A percentile compares a stretch with the other conserved stretches of the same genome.
These are phyloP conservation scores for Trypanosomatidae sp. DNA, from an alignment of 208 protist genomes.

Conservation along the genomic window DNA sequence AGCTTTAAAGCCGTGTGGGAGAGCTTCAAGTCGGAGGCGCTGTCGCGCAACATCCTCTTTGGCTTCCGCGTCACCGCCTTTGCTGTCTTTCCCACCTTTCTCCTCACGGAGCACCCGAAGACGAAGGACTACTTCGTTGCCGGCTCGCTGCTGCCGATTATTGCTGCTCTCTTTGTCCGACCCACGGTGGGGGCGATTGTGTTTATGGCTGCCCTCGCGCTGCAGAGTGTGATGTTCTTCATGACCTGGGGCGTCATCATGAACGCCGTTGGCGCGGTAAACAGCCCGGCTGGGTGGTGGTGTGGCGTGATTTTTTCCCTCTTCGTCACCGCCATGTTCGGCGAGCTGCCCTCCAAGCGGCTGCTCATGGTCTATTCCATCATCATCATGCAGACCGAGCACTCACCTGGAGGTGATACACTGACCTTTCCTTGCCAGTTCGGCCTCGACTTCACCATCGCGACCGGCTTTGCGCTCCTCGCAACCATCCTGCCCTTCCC, in stretches of 20 bases:
- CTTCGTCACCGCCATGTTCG: constrained; percentile 40
- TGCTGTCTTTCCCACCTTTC: constrained; percentile 39
- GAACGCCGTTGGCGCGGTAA: constrained; percentile 34
- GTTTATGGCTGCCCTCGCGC: constrained; percentile 23
- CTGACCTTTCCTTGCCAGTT: constrained; percentile 36
- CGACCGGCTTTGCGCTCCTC: constrained; percentile 28
- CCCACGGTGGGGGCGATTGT: constrained; percentile 43
- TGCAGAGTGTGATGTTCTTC: constrained; percentile 32
- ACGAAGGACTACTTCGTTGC: constrained; percentile 35
- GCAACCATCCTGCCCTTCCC: constrained; percentile 50
- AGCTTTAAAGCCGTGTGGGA: constrained; percentile 35
- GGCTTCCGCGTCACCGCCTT: constrained; percentile 48
- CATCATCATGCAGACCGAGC: constrained; percentile 68
- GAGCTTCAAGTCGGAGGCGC: constrained; percentile 29
- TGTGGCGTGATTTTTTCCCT: constrained; percentile 45
- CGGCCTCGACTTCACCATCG: constrained; percentile 46
- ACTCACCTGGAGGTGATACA: constrained; percentile 26
- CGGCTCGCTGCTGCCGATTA: constrained; percentile 32
- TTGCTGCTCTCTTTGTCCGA: constrained; percentile 32
- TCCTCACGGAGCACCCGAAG: constrained; percentile 32
- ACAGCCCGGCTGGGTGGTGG: constrained; percentile 59
- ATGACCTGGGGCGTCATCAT: constrained; percentile 47
- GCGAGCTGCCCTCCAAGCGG: constrained; percentile 53
- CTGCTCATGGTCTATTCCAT: constrained; percentile 52
- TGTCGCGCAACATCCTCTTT: constrained; percentile 36